phyloP scores from a whole-genome alignment of 2,329 filamentous ascomycete genomes.

The Metarhizium anisopliae region DNA sequence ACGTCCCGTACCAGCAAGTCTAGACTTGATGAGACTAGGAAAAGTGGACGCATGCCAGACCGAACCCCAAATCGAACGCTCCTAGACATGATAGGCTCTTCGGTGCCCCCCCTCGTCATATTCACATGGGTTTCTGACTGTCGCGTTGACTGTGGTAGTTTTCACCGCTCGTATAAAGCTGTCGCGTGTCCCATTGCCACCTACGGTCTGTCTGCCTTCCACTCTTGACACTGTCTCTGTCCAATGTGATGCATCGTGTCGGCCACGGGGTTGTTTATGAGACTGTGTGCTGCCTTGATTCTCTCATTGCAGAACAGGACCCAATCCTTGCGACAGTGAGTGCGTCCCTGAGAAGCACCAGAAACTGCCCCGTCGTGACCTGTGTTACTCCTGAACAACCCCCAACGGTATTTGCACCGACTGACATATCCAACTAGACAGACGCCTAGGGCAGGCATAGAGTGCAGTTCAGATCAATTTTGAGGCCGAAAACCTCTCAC shows the following conservation, averaged over 20 bases:
- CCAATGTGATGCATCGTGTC: background rate
- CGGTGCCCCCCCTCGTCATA: background rate
- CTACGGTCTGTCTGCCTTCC: background rate
- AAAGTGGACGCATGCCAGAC: background rate
- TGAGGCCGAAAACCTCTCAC: background rate
- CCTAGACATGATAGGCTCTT: background rate
- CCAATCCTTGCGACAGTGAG: background rate
- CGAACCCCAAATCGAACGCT: background rate
- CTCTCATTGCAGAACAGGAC: background rate
- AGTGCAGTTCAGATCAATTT: background rate
- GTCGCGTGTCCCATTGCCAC: background rate
- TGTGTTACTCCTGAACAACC: background rate
- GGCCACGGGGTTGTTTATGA: background rate
- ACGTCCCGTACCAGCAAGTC: background rate
- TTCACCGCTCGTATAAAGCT: background rate
- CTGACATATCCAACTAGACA: background rate
- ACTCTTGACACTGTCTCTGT: background rate
- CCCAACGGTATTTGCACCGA: background rate
- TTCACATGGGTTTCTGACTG: background rate
- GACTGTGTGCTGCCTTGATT: background rate
- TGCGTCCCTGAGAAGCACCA: background rate
- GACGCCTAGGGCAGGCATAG: too few relatives aligned
- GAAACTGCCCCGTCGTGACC: background rate
- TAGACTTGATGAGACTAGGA: background rate
- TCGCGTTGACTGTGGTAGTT: background rate